Evolutionary conservation across 208 protist genomes (phyloP).

Genomic region (Acanthamoeba culbertsoni): DNA sequence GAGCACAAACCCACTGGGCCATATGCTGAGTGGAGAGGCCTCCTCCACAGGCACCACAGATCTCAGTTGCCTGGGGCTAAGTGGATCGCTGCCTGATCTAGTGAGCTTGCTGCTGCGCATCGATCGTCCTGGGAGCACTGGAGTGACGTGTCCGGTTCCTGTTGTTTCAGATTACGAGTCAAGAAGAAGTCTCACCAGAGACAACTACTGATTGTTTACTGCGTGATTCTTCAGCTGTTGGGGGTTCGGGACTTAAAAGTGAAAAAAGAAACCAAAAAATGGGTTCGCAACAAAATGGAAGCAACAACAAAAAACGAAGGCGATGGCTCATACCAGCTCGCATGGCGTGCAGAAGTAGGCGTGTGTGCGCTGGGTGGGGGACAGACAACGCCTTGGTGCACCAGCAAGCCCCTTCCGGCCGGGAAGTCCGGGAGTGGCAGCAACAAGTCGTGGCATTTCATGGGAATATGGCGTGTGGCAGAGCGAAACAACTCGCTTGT

Average conservation of each 20-base stretch:
- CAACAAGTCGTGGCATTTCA: background rate
- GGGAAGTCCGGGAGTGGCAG: too few relatives aligned
- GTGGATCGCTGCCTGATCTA: background rate
- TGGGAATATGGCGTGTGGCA: background rate
- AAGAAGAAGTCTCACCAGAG: too few relatives aligned
- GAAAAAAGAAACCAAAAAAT: too few relatives aligned
- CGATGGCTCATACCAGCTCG: too few relatives aligned
- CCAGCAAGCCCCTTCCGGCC: too few relatives aligned
- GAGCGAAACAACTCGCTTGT: background rate
- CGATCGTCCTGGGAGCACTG: background rate
- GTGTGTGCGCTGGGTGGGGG: background rate
- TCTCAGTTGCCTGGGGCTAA: background rate
- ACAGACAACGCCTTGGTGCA: too few relatives aligned
- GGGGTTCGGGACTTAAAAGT: too few relatives aligned
- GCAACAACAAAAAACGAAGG: too few relatives aligned
- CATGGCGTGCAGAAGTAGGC: too few relatives aligned
- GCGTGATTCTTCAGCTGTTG: too few relatives aligned
- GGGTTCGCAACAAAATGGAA: too few relatives aligned
- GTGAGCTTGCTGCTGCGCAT: slow-evolving; percentile 3
- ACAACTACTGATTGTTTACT: too few relatives aligned
- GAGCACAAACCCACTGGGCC: slow-evolving; percentile 65
- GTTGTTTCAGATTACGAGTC: background rate
- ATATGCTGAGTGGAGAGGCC: background rate
- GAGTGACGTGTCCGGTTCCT: background rate
- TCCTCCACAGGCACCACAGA: background rate